Base-by-base conservation (phyloP, 352 stramenopile genomes). In the Phytophthora pinifolia region DNA sequence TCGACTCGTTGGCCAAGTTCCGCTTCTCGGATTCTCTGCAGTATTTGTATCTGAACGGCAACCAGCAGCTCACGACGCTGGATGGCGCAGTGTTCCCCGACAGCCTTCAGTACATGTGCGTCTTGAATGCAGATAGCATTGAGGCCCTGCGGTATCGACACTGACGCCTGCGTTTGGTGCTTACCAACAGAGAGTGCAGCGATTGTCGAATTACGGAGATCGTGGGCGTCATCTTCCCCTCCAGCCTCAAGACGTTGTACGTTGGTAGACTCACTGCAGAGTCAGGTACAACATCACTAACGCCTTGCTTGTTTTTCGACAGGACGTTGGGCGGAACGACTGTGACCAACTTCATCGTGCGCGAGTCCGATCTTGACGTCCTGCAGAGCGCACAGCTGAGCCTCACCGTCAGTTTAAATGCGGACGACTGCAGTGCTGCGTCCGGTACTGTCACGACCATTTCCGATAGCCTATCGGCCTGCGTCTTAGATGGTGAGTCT, bases 31-130 rank as follows among this genome's bases (percentile, higher is more conserved):
- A 52, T 7, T 52, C 50, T 2, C 47, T 75, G 14, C 58, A 75
- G 33, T 18, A 53, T 15, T 53, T 75, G 52, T 71, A 57, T 41
- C 48, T 83, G 9, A 75, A 67, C 36, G 69, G 70, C 8, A 87
- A 87, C 46, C 33, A 58, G 34, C 52, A 76, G 22, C 65, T 80
- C 18, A 62, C 64, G 7, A 70, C 65, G 17, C 49, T 87, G 37
- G 36, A 78, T 35, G 73, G 71, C 14, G 59, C 68, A 34, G 65
- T 77, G 12, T 59, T 87, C 15, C 74, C 76, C 0, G 60, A 75
- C 39, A 68, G 56, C 8, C 52, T 87, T n/a, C 42, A 64, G 42
- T 64, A 67, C 8, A 38, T 76, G 60, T 76, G 45, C 43, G 51
- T 55, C 37, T 15, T 36, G 41, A 13, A 32, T 49, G 4, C 27